Conservation (phyloP, 495 filamentous ascomycete genomes). For the Filosporella fistucella region DNA sequence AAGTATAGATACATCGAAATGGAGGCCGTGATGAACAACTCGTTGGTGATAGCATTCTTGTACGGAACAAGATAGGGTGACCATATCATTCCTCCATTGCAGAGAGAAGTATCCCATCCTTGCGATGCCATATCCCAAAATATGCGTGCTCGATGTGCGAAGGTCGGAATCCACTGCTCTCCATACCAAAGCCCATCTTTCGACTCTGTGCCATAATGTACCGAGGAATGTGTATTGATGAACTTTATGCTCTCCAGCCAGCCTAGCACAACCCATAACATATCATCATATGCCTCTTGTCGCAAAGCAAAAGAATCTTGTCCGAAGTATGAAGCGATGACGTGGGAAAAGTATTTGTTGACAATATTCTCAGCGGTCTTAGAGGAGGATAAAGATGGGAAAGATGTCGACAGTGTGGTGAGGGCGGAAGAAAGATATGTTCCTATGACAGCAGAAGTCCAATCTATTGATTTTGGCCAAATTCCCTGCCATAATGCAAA, state of each 20-base stretch:
- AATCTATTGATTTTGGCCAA: conserved; percentile 88
- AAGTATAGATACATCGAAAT: conserved; percentile 90
- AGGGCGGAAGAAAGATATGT: conserved; percentile 74
- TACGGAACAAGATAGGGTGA: conserved; percentile 78
- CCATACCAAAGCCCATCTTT: conserved; percentile 59
- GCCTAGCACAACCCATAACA: conserved; percentile 92
- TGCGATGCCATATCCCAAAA: conserved; percentile 79
- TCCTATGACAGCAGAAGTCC: conserved; percentile 85
- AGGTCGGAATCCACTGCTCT: conserved; percentile 67
- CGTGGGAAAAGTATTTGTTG: conserved; percentile 76
- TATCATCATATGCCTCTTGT: conserved; percentile 88
- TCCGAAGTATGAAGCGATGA: conserved; percentile 76
- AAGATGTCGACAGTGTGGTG: conserved; percentile 50
- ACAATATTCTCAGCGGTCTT: conserved; percentile 65
- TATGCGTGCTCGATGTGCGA: conserved; percentile 79
- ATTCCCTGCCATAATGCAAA: conserved; percentile 74
- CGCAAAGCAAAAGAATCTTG: conserved; percentile 75
- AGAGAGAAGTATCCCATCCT: conserved; percentile 82
- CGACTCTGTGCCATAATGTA: conserved; percentile 10
- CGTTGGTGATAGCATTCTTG: conserved; percentile 97
- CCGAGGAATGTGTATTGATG: conserved; percentile 49
- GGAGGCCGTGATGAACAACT: conserved; percentile 80
- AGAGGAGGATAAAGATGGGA: conserved; percentile 28
- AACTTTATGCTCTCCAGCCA: conserved; percentile 86
- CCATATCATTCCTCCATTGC: conserved; percentile 92